A percentile compares a stretch with the other conserved stretches of the same genome.
Conservation (phyloP, 2,329 filamentous ascomycete genomes). For the Hypoxylon sp. region DNA sequence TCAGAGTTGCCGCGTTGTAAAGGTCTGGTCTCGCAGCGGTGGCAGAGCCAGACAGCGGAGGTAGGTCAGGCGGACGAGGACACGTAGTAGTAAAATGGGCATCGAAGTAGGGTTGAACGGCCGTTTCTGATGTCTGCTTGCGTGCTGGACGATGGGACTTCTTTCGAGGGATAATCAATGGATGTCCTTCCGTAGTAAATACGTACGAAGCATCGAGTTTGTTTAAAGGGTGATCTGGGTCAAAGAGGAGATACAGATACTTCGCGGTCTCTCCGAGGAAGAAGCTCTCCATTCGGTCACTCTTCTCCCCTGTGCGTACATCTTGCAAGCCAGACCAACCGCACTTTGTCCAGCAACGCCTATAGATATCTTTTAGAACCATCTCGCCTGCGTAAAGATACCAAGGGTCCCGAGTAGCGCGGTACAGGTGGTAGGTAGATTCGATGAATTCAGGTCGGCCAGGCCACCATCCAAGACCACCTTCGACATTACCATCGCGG, state of each 20-base stretch:
- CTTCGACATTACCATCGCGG: constrained; percentile 84
- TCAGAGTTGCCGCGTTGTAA: constrained; percentile 90
- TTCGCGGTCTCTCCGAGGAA: constrained; percentile 97
- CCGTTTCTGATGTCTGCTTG: constrained; percentile 46
- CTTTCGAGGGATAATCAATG: constrained; percentile 81
- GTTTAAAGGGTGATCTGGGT: constrained; percentile 88
- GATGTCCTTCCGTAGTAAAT: constrained; percentile 96
- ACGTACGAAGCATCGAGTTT: constrained; percentile 88
- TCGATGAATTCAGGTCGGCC: constrained; percentile 97
- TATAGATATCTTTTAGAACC: constrained; percentile 88
- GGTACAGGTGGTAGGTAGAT: constrained; percentile 96
- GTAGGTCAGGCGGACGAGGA: constrained; percentile 70
- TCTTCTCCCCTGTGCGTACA: constrained; percentile 85
- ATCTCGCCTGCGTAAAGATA: constrained; percentile 97
- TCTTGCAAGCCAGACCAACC: constrained; percentile 94
- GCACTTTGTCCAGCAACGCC: constrained; percentile 89
- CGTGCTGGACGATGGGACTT: constrained; percentile 47
- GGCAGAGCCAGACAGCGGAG: constrained; percentile 81
- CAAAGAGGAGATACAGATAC: constrained; percentile 93
- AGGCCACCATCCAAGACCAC: constrained; percentile 93
- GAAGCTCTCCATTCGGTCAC: constrained; percentile 98
- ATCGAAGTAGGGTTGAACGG: constrained; percentile 58
- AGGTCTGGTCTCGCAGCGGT: constrained; percentile 85
- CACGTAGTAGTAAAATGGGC: constrained; percentile 73
- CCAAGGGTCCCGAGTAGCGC: constrained; percentile 94